A percentile compares a stretch with the other conserved stretches of the same genome.
Conservation (phyloP, 2,329 filamentous ascomycete species). For the Arachnopeziza araneosa region DNA sequence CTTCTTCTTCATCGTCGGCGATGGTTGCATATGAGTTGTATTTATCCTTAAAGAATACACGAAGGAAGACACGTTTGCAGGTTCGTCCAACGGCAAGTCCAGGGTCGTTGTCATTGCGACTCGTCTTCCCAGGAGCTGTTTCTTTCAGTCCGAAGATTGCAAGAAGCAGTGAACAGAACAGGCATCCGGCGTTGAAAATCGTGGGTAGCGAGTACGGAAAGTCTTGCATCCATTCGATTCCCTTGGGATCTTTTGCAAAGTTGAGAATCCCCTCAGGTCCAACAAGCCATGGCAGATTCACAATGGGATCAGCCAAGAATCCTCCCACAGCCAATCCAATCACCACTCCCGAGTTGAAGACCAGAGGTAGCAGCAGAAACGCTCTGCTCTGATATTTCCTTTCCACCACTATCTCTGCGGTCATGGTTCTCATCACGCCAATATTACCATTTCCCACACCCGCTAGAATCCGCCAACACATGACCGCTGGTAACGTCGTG, state of each 20-base stretch:
- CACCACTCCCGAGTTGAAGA: slow-evolving; percentile 52
- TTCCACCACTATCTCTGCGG: slow-evolving; percentile 64
- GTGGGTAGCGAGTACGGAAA: slow-evolving; percentile 41
- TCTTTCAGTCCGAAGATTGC: slow-evolving; percentile 32
- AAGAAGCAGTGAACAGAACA: slow-evolving; percentile 29
- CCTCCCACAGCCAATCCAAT: slow-evolving; percentile 32
- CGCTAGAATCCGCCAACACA: slow-evolving; percentile 62
- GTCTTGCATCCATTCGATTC: slow-evolving; percentile 35
- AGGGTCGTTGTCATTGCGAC: slow-evolving; percentile 27
- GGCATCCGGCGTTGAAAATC: slow-evolving; percentile 28
- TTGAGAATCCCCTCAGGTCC: slow-evolving; percentile 35
- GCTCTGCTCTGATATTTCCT: slow-evolving; percentile 63
- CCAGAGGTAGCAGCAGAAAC: slow-evolving; percentile 46
- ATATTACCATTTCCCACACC: slow-evolving; percentile 72
- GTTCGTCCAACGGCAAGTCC: slow-evolving; percentile 18
- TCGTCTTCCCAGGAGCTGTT: slow-evolving; percentile 26
- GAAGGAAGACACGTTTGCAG: slow-evolving; percentile 8
- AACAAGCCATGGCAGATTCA: slow-evolving; percentile 35
- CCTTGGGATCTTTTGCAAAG: slow-evolving; percentile 26
- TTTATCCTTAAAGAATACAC: slow-evolving; percentile 4
- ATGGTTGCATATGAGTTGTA: slow-evolving; percentile 10
- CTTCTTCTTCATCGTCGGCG: slow-evolving; percentile 8
- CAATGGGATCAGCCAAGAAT: slow-evolving; percentile 37
- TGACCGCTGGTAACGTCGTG: slow-evolving; percentile 51
- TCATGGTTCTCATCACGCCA: slow-evolving; percentile 69